Conservation (phyloP, 2,329 filamentous ascomycete species). For the Sphaceloma murrayae region DNA sequence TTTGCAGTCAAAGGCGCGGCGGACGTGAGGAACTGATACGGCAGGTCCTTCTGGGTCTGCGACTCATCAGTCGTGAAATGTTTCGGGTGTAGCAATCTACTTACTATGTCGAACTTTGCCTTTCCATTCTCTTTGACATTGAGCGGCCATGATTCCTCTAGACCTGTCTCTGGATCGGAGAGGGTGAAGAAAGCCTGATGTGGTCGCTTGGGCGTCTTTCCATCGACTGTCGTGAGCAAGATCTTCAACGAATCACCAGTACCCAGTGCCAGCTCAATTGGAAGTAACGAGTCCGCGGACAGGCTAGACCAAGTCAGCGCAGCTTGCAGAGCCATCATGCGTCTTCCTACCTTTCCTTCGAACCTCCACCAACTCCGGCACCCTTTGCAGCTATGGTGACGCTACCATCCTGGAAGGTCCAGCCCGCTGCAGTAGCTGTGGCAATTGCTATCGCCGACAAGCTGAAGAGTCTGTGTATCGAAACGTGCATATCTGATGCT, state of each 20-base stretch:
- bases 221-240: slow-evolving; percentile 69
- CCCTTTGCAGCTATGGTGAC: slow-evolving; percentile 55
- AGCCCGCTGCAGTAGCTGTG: slow-evolving; percentile 46
- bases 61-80: slow-evolving; percentile 19
- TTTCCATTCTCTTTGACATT: slow-evolving; percentile 81
- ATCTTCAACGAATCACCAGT: slow-evolving; percentile 68
- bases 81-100: too few relatives aligned
- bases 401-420: slow-evolving; percentile 65
- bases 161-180: slow-evolving; percentile 60
- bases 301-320: slow-evolving; percentile 30
- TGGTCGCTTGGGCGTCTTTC: slow-evolving; percentile 67
- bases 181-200: slow-evolving; percentile 91
- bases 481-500: slow-evolving; percentile 1
- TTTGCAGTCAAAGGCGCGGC: slow-evolving; percentile 64
- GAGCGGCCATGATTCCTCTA: slow-evolving; percentile 82
- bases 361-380: slow-evolving; percentile 39
- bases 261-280: slow-evolving; percentile 33
- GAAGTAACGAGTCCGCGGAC: slow-evolving; percentile 46
- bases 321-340: too few relatives aligned
- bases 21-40: slow-evolving; percentile 65
- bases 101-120: slow-evolving; percentile 74
- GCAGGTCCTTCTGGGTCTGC: slow-evolving; percentile 82
- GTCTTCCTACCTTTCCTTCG: slow-evolving; percentile 55
- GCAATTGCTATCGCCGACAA: slow-evolving; percentile 25
- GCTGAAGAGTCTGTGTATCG: neutral